Percentiles rank a stretch among this genome's conserved stretches.
Conservation (phyloP, 179 eudicot species). For the Gypsophila paniculata region DNA sequence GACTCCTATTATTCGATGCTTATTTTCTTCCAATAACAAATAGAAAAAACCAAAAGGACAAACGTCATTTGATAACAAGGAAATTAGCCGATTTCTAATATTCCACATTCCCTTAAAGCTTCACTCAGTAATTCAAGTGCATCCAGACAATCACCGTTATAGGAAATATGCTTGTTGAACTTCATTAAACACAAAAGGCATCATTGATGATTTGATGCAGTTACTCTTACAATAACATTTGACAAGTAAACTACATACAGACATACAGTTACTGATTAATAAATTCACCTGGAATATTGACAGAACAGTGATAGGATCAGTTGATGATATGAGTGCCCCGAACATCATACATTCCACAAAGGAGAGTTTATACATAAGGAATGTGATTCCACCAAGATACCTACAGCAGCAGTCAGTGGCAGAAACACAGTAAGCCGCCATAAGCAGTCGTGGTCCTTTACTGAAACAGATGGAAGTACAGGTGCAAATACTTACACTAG, state of each 20-base stretch:
- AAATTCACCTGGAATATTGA: conserved; percentile 81
- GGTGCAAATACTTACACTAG: conserved; percentile 64
- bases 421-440: conserved; percentile 16
- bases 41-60: neutral
- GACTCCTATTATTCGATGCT: no score
- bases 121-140: neutral
- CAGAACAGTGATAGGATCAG: conserved; percentile 95
- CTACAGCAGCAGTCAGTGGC: conserved; percentile 34
- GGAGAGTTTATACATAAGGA: conserved; percentile 78
- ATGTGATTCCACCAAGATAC: conserved; percentile 80
- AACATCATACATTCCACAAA: conserved; percentile 94
- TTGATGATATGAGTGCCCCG: conserved; percentile 97
- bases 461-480: neutral
- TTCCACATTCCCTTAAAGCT: neutral
- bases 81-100: neutral
- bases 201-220: neutral
- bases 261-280: conserved; percentile 3
- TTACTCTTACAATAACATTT: no score
- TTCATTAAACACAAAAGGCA: neutral
- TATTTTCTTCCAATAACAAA: neutral
- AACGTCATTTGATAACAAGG: neutral
- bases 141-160: neutral
- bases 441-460: conserved; percentile 10
- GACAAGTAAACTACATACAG: neutral
- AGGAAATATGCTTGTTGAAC: no score